Base-by-base conservation (phyloP, 441 rosid species). In the Jatropha podagrica region DNA sequence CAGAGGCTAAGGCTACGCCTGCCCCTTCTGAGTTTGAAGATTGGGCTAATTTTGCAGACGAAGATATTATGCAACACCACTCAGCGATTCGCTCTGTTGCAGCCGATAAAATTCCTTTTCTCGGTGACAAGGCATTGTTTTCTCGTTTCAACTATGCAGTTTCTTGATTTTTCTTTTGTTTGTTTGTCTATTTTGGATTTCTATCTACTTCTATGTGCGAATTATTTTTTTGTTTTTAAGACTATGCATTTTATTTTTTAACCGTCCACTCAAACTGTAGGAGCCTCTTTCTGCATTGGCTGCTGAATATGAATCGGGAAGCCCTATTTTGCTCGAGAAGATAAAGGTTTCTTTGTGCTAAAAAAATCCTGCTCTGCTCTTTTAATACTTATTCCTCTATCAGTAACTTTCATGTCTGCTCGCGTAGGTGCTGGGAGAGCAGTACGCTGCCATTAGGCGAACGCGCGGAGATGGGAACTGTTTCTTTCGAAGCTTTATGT, bases 401-500 rank as follows among this genome's bases (percentile, higher is more conserved):
- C 32, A 8, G 55, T 59, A 17, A 42, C 44, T 41, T 4, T 42
- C 15, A 9, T 64, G 27, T 49, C 38, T 82, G 52, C 76, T 67
- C 42, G 20, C 79, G 67, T 71, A 93, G 98, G 74, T 87, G 51
- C 94, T 93, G 48, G 85, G 69, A 15, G 87, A 82, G 61, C 88
- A 84, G 69, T 92, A 90, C 83, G 87, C 61, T 68, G 90, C 88
- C 69, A 92, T 93, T 65, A 84, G 98, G 86, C 84, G 98, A 78
- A 87, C 98, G 11, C 88, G 93, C n/a, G 98, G 98, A 12, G 98
- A 93, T 86, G 98, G 97, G 44, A 93, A 93, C 76, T 93, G 98
- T 85, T 92, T 93, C 82, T 93, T 93, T 78, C 90, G 97, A 13
- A 84, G 97, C 82, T 92, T 93, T 79, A 93, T 93, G 98, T 90